These are phyloP conservation scores for Phytophthora idaei DNA, from an alignment of 352 stramenopile genomes.

Conservation along the genomic window DNA sequence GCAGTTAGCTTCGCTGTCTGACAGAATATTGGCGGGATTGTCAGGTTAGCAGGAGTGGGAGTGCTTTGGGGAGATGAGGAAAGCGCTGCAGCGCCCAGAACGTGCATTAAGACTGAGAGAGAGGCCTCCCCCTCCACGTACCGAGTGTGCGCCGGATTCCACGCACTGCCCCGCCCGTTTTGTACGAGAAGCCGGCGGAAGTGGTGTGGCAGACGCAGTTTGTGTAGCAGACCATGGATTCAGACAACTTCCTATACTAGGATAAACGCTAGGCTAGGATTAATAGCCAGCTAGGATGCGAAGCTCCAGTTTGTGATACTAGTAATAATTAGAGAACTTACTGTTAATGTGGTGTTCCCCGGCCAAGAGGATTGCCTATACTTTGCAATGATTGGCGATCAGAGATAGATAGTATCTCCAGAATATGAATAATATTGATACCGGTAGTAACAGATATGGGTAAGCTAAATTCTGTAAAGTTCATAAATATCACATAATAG, in stretches of 20 bases:
- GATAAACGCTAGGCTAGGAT: not conserved
- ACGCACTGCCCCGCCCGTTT: slow-evolving; percentile 17
- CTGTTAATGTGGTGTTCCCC: too few relatives aligned
- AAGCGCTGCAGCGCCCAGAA: not conserved
- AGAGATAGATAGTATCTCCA: too few relatives aligned
- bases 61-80: not conserved
- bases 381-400: too few relatives aligned
- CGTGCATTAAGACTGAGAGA: not conserved
- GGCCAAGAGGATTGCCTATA: too few relatives aligned
- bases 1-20: slow-evolving; percentile 13
- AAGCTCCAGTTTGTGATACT: too few relatives aligned
- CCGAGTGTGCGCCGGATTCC: slow-evolving; percentile 23
- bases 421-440: too few relatives aligned
- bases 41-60: slow-evolving; percentile 2
- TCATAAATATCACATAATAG: too few relatives aligned
- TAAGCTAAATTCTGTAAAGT: too few relatives aligned
- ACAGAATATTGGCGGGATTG: slow-evolving; percentile 5
- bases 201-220: slow-evolving; percentile 10
- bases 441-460: too few relatives aligned
- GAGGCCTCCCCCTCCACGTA: slow-evolving; percentile 20
- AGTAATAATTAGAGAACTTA: too few relatives aligned
- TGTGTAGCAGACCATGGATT: slow-evolving; percentile 4
- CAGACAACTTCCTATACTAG: not conserved
- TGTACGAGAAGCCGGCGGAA: slow-evolving; percentile 9
- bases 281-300: not conserved